phyloP scores from a whole-genome alignment of 1,284 basidiomycete genomes.

The Heterobasidion occidentale region DNA sequence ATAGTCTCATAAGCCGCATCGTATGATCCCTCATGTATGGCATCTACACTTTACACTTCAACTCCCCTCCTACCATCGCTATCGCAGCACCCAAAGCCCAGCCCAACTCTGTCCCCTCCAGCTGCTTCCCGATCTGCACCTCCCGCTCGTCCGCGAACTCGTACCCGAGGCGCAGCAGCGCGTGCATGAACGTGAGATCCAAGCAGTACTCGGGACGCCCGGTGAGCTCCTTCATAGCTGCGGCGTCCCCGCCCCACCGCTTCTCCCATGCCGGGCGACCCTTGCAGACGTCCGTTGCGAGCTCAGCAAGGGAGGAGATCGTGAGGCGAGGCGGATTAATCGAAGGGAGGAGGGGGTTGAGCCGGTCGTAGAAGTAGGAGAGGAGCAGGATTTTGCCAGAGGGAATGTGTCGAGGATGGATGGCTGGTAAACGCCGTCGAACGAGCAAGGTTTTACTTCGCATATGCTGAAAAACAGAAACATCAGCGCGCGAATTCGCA shows the following conservation, averaged over 20 bases:
- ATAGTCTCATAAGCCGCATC: too few species aligned
- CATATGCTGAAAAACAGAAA: conserved; percentile 53
- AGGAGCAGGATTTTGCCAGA: conserved; percentile 75
- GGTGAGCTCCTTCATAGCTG: conserved; percentile 68
- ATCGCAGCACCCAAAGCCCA: conserved; percentile 90
- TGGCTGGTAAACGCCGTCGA: conserved; percentile 97
- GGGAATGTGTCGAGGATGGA: conserved; percentile 86
- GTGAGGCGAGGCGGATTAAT: conserved; percentile 29
- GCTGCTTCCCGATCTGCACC: conserved; percentile 81
- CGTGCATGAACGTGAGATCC: conserved; percentile 94
- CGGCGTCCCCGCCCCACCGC: conserved; percentile 42
- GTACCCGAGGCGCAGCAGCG: conserved; percentile 76
- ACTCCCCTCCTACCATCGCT: conserved; percentile 57
- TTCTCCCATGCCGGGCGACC: conserved; percentile 57
- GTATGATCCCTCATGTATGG: background rate
- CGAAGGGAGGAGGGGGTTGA: conserved; percentile 66
- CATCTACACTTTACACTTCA: conserved; percentile 38
- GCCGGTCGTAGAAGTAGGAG: conserved; percentile 97
- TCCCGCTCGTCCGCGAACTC: conserved; percentile 67
- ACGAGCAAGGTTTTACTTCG: conserved; percentile 87
- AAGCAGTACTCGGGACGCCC: conserved; percentile 91
- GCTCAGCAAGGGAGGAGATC: conserved; percentile 53
- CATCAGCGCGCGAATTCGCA: conserved; percentile 7
- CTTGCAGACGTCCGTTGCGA: conserved; percentile 68
- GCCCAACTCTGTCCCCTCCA: conserved; percentile 88